These are phyloP conservation scores for Zygosaccharomyces siamensis DNA, from an alignment of 805 yeast genomes.

Conservation along the genomic window DNA sequence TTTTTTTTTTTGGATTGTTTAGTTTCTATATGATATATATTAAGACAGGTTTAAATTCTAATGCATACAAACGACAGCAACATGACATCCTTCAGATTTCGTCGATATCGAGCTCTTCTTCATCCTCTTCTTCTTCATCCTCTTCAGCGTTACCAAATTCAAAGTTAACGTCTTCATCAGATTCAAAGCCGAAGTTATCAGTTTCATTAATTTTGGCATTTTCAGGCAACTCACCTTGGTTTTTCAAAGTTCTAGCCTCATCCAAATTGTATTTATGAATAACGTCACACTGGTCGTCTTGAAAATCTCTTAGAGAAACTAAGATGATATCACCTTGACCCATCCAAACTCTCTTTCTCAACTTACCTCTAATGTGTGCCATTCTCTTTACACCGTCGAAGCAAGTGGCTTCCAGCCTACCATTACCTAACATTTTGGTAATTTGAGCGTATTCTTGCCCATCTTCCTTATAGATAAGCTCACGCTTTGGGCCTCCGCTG, in stretches of 20 bases:
- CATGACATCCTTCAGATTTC: slow-evolving; percentile 56
- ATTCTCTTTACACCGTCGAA: slow-evolving; percentile 91
- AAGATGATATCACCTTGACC: slow-evolving; percentile 96
- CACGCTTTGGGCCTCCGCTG: slow-evolving; percentile 87
- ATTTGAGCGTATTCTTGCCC: slow-evolving; percentile 99
- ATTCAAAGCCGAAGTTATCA: slow-evolving; percentile 93
- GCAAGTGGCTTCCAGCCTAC: slow-evolving; percentile 91
- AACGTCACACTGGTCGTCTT: slow-evolving; percentile 97
- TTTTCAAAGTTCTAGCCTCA: slow-evolving; percentile 95
- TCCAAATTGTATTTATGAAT: slow-evolving; percentile 95
- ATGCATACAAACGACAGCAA: slow-evolving; percentile 5
- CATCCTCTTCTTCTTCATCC: slow-evolving; percentile 63
- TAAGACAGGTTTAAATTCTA: neutral
- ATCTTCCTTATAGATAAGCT: slow-evolving; percentile 84
- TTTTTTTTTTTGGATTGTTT: neutral
- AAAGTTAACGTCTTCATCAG: slow-evolving; percentile 95
- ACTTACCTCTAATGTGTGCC: slow-evolving; percentile 98
- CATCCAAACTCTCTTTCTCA: slow-evolving; percentile 99
- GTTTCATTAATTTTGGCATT: slow-evolving; percentile 96
- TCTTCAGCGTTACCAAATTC: slow-evolving; percentile 94
- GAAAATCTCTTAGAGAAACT: slow-evolving; percentile 96
- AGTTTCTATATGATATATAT: neutral
- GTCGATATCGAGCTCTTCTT: slow-evolving; percentile 76
- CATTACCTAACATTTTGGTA: slow-evolving; percentile 96
- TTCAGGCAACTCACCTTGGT: slow-evolving; percentile 95